Evolutionary conservation across 2,329 filamentous ascomycete genomes (phyloP).

Genomic region (Diplodia corticola): DNA sequence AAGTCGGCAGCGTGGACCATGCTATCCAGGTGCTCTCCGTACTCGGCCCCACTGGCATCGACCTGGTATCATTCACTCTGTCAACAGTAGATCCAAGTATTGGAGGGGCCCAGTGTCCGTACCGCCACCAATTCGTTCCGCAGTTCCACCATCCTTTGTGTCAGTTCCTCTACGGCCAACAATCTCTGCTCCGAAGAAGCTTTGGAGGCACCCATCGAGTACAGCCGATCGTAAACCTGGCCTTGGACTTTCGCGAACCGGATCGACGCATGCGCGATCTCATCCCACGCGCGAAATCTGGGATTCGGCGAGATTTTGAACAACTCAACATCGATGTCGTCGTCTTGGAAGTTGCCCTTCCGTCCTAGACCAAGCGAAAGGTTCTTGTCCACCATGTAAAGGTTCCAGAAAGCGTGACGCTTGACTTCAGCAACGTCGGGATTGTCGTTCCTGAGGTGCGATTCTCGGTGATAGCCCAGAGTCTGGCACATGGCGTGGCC

Average conservation of each 20-base stretch:
- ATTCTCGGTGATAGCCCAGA: constrained; percentile 40
- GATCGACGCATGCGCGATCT: constrained; percentile 31
- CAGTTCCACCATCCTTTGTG: not conserved
- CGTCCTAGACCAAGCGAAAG: constrained; percentile 41
- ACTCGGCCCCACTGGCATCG: not conserved
- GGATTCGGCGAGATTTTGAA: constrained; percentile 27
- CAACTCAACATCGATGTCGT: constrained; percentile 33
- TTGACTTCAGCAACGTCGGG: constrained; percentile 34
- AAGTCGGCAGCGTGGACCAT: constrained; percentile 22
- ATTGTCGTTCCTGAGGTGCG: constrained; percentile 37
- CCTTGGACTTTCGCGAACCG: constrained; percentile 38
- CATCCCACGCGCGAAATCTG: not conserved
- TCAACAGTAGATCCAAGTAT: not conserved
- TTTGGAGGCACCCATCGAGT: constrained; percentile 20
- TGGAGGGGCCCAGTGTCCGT: not conserved
- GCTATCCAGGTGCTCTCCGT: not conserved
- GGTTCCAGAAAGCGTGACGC: constrained; percentile 39
- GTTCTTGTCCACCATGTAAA: constrained; percentile 43
- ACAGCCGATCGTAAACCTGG: constrained; percentile 39
- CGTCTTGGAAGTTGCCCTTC: constrained; percentile 41
- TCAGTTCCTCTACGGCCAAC: not conserved
- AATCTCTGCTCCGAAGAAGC: not conserved
- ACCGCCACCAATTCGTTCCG: constrained; percentile 5
- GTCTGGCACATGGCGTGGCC: constrained; percentile 33
- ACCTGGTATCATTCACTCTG: not conserved